Base-by-base conservation (phyloP, 495 filamentous ascomycete genomes). In the Penicillium taxi region DNA sequence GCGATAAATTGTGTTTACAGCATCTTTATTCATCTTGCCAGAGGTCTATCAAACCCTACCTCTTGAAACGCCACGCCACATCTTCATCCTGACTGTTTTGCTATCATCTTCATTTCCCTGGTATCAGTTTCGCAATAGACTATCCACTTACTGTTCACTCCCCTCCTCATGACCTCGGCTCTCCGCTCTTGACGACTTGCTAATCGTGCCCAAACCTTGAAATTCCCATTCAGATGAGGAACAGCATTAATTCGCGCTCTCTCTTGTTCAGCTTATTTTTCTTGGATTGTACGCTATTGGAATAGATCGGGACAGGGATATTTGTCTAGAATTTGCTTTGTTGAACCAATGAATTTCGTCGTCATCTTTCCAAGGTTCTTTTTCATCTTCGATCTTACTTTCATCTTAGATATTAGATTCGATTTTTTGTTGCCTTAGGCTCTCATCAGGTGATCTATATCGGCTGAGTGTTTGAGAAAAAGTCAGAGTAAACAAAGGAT, bases 211-310 rank as follows among this genome's bases (percentile, higher is more conserved):
- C n/a, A n/a, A n/a, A n/a, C n/a, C n/a, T n/a, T 26, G 14, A 35
- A 25, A 26, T 31, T 28, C 39, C 31, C 20, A 36, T 47, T 32
- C 28, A 18, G 35, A 26, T 34, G 32, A 37, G 39, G 19, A 52
- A 56, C 54, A 54, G 47, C 40, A 54, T 41, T 52, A 48, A 50
- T 53, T 42, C 16, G 26, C 41, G 24, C 25, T 35, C 17, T 42
- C 45, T 43, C 31, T 41, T 42, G 24, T 38, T 7, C 24, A 28
- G 15, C 44, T 34, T 53, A 19, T 42, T 36, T 40, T 43, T 33
- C 26, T 28, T 31, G 32, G 25, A 9, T 12, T 38, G 35, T 38
- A 38, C 26, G 11, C 26, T 37, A 28, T 28, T 16, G 35, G 35
- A 38, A 38, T 38, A 38, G 15, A 37, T 8, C 5, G 26, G 26